These are phyloP conservation scores for Pezicula neosporulosa DNA, from an alignment of 2,329 filamentous ascomycete species.

Conservation along the genomic window DNA sequence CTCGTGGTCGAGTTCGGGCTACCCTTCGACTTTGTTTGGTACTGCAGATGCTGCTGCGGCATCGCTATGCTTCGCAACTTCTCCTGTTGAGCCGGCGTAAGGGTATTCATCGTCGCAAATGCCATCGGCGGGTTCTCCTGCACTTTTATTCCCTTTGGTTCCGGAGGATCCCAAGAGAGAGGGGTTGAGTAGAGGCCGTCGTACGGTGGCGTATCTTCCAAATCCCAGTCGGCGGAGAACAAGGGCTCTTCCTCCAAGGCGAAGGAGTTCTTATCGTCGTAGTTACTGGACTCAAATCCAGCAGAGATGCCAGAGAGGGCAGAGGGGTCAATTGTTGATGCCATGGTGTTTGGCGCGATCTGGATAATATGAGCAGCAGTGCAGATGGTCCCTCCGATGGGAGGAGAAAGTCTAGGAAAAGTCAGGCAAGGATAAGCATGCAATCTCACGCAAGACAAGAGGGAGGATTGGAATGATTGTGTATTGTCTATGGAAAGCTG, in stretches of 20 bases:
- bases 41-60: constrained; percentile 59
- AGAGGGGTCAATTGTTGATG: constrained; percentile 20
- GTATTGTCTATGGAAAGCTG: not conserved
- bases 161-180: constrained; percentile 27
- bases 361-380: not conserved
- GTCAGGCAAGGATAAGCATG: not conserved
- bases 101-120: constrained; percentile 29
- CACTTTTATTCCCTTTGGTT: constrained; percentile 18
- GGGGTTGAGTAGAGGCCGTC: constrained; percentile 28
- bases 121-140: constrained; percentile 8
- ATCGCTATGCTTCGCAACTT: constrained; percentile 61
- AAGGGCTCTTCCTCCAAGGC: constrained; percentile 22
- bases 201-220: constrained; percentile 24
- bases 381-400: not conserved
- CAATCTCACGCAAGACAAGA: not conserved
- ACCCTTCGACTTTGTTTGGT: constrained; percentile 35
- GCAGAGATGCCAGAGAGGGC: constrained; percentile 20
- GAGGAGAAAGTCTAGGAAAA: not conserved
- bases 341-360: constrained; percentile 10
- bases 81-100: constrained; percentile 59
- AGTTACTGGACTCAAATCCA: constrained; percentile 16
- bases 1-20: constrained; percentile 54
- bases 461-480: not conserved
- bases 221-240: constrained; percentile 23
- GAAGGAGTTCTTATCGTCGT: constrained; percentile 20